phyloP scores from a whole-genome alignment of 345 rosid species.

The Eucalyptus cladocalyx region DNA sequence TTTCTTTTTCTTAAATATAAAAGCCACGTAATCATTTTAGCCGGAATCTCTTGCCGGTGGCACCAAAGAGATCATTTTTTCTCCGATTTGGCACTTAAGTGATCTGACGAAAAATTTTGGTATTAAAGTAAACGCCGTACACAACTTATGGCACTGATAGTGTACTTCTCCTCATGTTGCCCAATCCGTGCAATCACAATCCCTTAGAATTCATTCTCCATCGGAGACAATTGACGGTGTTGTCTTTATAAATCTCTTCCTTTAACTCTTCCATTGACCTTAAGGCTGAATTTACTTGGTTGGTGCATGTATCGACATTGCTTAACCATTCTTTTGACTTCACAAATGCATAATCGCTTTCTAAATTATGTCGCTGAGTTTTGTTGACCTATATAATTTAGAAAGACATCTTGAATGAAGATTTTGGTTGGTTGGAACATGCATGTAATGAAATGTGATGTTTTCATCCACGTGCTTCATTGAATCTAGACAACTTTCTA shows the following conservation, averaged over 20 bases:
- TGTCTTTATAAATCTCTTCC: background rate
- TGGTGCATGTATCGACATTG: background rate
- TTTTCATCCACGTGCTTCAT: background rate
- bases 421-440: background rate
- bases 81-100: too few relatives aligned
- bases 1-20: too few relatives aligned
- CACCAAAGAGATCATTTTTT: too few relatives aligned
- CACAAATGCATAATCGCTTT: background rate
- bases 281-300: background rate
- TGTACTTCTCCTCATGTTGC: conserved; percentile 29
- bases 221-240: conserved; percentile 60
- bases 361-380: background rate
- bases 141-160: too few relatives aligned
- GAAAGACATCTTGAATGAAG: background rate
- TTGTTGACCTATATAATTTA: background rate
- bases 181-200: conserved; percentile 55
- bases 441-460: background rate
- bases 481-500: background rate
- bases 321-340: background rate
- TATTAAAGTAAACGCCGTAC: too few relatives aligned
- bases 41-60: too few relatives aligned
- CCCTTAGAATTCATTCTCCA: conserved; percentile 66
- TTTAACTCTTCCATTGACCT: background rate
- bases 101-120: rapidly evolving
- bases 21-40: too few relatives aligned